These are phyloP conservation scores for Ceraceosorus bombacis DNA, from an alignment of 1,284 basidiomycete species.

Conservation along the genomic window DNA sequence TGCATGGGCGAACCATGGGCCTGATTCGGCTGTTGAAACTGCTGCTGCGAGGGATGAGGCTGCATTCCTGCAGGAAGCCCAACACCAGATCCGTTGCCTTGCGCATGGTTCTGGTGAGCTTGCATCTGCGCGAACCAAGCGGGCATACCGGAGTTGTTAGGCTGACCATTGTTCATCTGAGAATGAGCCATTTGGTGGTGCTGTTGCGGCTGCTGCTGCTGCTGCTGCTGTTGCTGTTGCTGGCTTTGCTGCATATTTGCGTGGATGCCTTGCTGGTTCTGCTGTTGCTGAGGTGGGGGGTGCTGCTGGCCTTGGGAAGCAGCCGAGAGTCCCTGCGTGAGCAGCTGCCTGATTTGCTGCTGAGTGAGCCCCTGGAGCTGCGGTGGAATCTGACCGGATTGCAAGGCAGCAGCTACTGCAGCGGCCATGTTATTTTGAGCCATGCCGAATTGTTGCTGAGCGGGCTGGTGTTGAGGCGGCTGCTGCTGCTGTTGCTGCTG, in stretches of 20 bases:
- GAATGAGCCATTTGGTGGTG: slow-evolving; percentile 3
- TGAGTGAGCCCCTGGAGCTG: background rate
- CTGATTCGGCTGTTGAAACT: background rate
- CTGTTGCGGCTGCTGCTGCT: slow-evolving; percentile 4
- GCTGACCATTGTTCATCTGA: slow-evolving; percentile 3
- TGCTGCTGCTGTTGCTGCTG: slow-evolving; percentile 5
- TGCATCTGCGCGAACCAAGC: background rate
- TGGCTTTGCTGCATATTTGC: slow-evolving; percentile 7
- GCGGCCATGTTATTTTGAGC: background rate
- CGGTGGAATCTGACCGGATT: background rate
- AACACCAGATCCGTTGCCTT: background rate
- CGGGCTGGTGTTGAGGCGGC: slow-evolving; percentile 3
- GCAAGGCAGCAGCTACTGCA: background rate
- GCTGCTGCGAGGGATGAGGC: no score
- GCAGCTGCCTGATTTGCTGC: background rate
- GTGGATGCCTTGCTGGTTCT: background rate
- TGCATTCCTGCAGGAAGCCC: background rate
- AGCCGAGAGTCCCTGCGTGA: background rate
- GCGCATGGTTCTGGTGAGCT: background rate
- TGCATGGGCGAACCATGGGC: background rate
- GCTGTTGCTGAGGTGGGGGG: slow-evolving; percentile 3
- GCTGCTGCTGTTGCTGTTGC: slow-evolving; percentile 4
- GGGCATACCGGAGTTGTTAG: background rate
- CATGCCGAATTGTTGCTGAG: background rate
- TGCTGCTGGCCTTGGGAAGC: background rate